phyloP scores from a whole-genome alignment of 2,329 filamentous ascomycete species.

The Fusarium miscanthi region DNA sequence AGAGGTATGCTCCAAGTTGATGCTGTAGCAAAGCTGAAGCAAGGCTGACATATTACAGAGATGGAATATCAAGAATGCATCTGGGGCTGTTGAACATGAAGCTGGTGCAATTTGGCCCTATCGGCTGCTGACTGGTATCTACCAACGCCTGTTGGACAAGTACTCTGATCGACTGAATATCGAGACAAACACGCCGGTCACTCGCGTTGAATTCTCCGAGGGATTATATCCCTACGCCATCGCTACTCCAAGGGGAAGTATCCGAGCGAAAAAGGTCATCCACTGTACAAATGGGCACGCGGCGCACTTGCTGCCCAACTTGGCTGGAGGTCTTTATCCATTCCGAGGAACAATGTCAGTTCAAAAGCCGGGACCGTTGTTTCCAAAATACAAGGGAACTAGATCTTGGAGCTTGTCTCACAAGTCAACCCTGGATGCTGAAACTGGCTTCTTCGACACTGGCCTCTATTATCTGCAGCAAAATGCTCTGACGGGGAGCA shows the following conservation, averaged over 20 bases:
- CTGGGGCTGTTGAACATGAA: conserved; percentile 53
- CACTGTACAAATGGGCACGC: conserved; percentile 67
- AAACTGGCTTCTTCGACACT: conserved; percentile 54
- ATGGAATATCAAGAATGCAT: conserved; percentile 39
- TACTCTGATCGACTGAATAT: conserved; percentile 49
- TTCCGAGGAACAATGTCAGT: conserved; percentile 61
- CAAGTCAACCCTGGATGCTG: conserved; percentile 56
- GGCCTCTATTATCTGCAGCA: conserved; percentile 43
- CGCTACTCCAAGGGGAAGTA: conserved; percentile 56
- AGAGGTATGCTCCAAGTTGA: background rate
- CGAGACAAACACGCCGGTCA: conserved; percentile 51
- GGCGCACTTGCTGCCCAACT: conserved; percentile 59
- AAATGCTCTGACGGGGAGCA: conserved; percentile 49
- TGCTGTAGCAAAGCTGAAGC: fast-evolving
- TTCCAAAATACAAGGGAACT: conserved; percentile 42
- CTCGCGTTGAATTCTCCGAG: background rate
- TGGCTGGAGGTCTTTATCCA: conserved; percentile 57
- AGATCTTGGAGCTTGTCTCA: conserved; percentile 60
- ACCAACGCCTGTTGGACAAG: conserved; percentile 50
- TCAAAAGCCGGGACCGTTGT: conserved; percentile 53
- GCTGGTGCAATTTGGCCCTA: conserved; percentile 63
- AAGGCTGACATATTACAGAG: conserved; percentile 13
- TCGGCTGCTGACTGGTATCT: conserved; percentile 56
- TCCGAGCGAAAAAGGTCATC: conserved; percentile 61
- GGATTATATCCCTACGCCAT: conserved; percentile 52